Evolutionary conservation across 305 asterid species (phyloP).

Genomic region (Fraxinus latifolia): DNA sequence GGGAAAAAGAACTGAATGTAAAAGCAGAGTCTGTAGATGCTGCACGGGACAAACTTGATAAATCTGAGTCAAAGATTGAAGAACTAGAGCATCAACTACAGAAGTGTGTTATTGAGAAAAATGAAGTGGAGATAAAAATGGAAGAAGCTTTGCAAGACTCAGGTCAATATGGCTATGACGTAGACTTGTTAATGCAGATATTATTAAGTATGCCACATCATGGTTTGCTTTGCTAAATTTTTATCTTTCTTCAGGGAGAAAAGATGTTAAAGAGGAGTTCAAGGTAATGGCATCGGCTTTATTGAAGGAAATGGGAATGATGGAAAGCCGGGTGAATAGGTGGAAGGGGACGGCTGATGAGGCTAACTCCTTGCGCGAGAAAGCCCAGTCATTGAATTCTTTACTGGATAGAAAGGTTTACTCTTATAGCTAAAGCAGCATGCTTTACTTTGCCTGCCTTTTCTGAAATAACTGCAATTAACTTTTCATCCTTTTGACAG

Average conservation of each 20-base stretch:
- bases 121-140: constrained; percentile 76
- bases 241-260: constrained; percentile 52
- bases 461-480: neutral
- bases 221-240: constrained; percentile 26
- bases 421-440: constrained; percentile 11
- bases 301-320: constrained; percentile 77
- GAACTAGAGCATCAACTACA: constrained; percentile 72
- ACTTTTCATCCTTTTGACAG: constrained; percentile 4
- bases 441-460: constrained; percentile 19
- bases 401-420: constrained; percentile 61
- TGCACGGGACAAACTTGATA: constrained; percentile 51
- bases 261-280: constrained; percentile 85
- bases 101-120: constrained; percentile 58
- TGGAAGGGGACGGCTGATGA: constrained; percentile 85
- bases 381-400: constrained; percentile 57
- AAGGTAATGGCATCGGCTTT: constrained; percentile 88
- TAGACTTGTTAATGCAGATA: constrained; percentile 5
- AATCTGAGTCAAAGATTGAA: constrained; percentile 62
- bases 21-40: constrained; percentile 70
- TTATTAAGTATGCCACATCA: constrained; percentile 15
- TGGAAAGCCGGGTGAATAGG: constrained; percentile 73
- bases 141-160: constrained; percentile 90
- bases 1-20: constrained; percentile 67
- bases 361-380: constrained; percentile 68
- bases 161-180: constrained; percentile 48